Evolutionary conservation across 1,284 basidiomycete genomes (phyloP), one percentile per base, ranked within the genome.

Genomic region (Blastosporella zonata): DNA sequence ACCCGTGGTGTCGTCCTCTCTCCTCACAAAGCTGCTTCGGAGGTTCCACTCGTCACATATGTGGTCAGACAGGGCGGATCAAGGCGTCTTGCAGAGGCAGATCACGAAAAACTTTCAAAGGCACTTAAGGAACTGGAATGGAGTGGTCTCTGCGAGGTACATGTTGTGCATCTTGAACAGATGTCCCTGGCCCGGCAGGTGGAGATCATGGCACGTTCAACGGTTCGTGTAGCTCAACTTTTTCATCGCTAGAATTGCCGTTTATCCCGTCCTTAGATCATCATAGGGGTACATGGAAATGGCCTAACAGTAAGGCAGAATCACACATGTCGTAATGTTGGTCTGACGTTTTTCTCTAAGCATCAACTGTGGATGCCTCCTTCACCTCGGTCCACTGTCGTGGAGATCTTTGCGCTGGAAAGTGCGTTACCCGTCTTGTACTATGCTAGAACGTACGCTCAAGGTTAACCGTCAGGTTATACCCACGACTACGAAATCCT

Each of bases 351-450:
- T 18, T 13, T 12, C 43, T 9, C 46, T 2, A 35, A 72, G 70
- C 71, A 74, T 56, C 65, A 72, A 53, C 49, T 74, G 3, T 70
- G 69, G 67, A 73, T 72, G 70, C 70, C 69, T 12, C 65, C 64
- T 15, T 64, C 68, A 0, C 52, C 61, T 25, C 60, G 58, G 9
- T 72, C 70, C 1, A 68, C 71, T 0, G 59, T 69, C 0, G 65
- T 74, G 18, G 72, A 74, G 47, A 72, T 74, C 15, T 61, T 70
- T 23, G 55, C 60, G 25, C 70, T 70, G 0, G 43, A 57, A 23
- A 56, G 71, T 68, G 45, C 36, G 59, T 50, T n/a, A 6, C 18
- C 40, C 9, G 7, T 27, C 18, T 15, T 31, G 1, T n/a, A 5
- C 12, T 10, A 22, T 9, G 7, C 35, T 21, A 13, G n/a, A 5